Evolutionary conservation across 768 basidiomycete species (phyloP).

Genomic region (Gloeophyllum trabeum): DNA sequence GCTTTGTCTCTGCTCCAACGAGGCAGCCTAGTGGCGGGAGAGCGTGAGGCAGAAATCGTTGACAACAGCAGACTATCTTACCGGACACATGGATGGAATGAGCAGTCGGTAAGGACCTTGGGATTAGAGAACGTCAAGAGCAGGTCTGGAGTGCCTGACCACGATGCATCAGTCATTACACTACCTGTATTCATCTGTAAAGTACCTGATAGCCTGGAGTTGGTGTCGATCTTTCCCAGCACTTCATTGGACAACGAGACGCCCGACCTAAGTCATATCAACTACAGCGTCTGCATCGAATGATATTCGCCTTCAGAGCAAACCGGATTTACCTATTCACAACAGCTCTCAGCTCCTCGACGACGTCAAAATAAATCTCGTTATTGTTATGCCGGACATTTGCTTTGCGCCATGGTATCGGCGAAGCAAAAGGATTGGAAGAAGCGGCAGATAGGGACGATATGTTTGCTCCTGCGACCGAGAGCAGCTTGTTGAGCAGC

Average conservation of each 20-base stretch:
- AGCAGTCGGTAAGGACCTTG: constrained; percentile 60
- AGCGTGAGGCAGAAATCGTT: constrained; percentile 2
- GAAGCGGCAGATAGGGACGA: not conserved
- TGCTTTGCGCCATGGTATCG: constrained; percentile 88
- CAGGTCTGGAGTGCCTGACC: constrained; percentile 89
- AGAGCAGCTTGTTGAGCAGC: constrained; percentile 34
- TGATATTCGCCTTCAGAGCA: not conserved
- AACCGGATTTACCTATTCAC: constrained; percentile 55
- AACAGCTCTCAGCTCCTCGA: constrained; percentile 70
- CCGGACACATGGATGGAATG: constrained; percentile 93
- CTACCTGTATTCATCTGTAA: not conserved
- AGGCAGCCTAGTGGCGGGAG: constrained; percentile 40
- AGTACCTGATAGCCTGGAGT: constrained; percentile 65
- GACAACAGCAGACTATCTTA: constrained; percentile 21
- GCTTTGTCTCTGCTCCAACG: constrained; percentile 68
- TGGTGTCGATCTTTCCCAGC: constrained; percentile 69
- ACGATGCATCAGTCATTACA: not conserved
- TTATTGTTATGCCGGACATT: constrained; percentile 78
- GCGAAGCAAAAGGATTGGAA: constrained; percentile 61
- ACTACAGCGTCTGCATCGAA: not conserved
- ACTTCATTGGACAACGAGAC: constrained; percentile 54
- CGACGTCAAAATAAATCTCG: constrained; percentile 88
- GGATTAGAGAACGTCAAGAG: constrained; percentile 68
- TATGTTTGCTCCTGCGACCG: not conserved
- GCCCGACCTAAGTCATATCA: constrained; percentile 41